Evolutionary conservation across 768 basidiomycete genomes (phyloP).

Genomic region (Panaeolus papilionaceus): DNA sequence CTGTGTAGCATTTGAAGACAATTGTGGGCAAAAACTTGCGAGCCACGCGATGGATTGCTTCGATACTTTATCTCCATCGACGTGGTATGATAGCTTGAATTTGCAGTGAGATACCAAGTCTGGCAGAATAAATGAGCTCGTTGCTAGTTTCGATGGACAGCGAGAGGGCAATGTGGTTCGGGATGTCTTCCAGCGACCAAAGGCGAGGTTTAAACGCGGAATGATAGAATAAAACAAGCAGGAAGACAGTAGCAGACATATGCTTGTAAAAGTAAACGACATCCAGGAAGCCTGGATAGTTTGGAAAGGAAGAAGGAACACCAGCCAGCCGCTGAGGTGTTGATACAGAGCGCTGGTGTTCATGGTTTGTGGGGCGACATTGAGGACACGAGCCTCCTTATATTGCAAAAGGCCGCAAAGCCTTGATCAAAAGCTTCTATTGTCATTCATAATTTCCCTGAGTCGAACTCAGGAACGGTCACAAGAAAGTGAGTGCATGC

Average conservation of each 20-base stretch:
- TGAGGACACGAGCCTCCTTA: slow-evolving; percentile 5
- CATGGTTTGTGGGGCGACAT: slow-evolving; percentile 3
- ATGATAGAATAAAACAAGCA: not conserved
- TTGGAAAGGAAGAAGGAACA: not conserved
- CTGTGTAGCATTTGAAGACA: slow-evolving; percentile 43
- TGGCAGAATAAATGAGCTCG: slow-evolving; percentile 52
- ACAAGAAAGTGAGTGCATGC: not conserved
- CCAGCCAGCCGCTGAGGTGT: not conserved
- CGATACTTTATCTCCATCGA: slow-evolving; percentile 51
- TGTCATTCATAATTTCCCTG: not conserved
- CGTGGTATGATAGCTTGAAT: slow-evolving; percentile 51
- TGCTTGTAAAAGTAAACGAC: not conserved
- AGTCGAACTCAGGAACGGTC: not conserved
- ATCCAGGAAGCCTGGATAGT: not conserved
- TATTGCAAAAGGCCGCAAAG: not conserved
- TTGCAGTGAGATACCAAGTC: slow-evolving; percentile 60
- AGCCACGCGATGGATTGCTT: slow-evolving; percentile 57
- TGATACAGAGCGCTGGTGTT: not conserved
- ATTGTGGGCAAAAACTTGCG: slow-evolving; percentile 50
- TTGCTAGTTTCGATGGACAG: slow-evolving; percentile 28
- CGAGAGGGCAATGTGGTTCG: not conserved
- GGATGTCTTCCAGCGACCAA: not conserved
- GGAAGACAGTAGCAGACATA: not conserved
- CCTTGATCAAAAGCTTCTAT: not conserved
- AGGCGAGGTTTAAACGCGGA: not conserved